Evolutionary conservation across 169 alveolate species (phyloP).

Genomic region (Plasmodium sp.): DNA sequence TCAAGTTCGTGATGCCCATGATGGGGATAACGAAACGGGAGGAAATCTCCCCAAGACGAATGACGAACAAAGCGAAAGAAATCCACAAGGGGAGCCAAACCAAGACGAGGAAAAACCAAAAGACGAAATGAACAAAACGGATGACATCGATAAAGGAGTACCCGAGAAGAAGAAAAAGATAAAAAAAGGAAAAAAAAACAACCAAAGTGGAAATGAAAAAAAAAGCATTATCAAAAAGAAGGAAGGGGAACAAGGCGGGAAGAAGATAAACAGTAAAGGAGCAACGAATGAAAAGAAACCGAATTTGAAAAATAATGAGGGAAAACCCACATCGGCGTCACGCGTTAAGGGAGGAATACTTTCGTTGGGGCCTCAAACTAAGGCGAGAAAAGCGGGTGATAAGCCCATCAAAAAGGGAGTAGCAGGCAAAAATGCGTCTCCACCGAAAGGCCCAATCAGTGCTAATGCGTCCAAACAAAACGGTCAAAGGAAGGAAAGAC

Average conservation of each 20-base stretch:
- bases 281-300: background rate
- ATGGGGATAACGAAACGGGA: background rate
- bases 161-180: background rate
- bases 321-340: background rate
- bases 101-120: background rate
- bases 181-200: background rate
- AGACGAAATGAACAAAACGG: background rate
- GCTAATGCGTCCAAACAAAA: background rate
- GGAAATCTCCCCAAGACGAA: background rate
- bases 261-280: background rate
- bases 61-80: background rate
- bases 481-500: background rate
- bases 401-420: background rate
- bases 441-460: slow-evolving; percentile 1
- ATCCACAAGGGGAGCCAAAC: background rate
- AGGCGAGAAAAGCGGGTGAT: background rate
- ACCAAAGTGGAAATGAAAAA: background rate
- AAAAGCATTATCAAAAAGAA: background rate
- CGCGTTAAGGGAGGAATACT: background rate
- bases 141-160: background rate
- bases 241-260: background rate
- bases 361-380: background rate
- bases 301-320: background rate
- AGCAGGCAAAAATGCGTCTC: background rate
- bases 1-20: background rate